phyloP scores from a whole-genome alignment of 345 rosid species.

The Pistacia atlantica region DNA sequence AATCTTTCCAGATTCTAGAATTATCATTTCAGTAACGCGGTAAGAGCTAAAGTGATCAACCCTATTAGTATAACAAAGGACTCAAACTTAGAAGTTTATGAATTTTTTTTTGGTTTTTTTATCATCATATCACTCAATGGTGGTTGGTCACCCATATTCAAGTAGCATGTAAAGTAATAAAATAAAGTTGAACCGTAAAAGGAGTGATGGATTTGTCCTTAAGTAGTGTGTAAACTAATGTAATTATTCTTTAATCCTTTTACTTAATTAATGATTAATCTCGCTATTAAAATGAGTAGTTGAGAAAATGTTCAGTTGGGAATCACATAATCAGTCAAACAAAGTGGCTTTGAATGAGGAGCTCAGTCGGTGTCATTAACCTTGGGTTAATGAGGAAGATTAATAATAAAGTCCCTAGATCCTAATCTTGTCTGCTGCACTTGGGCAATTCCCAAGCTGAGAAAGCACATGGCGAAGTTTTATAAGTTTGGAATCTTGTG shows the following conservation, averaged over 20 bases:
- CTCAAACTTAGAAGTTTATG: no score
- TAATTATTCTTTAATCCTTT: neutral
- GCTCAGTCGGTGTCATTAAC: neutral
- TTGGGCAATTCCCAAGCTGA: neutral
- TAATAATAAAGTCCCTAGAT: neutral
- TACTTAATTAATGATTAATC: slow-evolving; percentile 2
- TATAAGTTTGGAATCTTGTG: neutral
- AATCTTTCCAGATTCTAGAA: no score
- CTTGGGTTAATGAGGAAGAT: slow-evolving; percentile 2
- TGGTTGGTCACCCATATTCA: no score
- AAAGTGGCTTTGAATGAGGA: slow-evolving; percentile 3
- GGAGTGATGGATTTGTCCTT: neutral
- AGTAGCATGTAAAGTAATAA: no score
- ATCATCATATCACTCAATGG: no score
- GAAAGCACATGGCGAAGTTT: slow-evolving; percentile 13
- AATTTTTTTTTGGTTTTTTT: no score
- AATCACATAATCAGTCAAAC: slow-evolving; percentile 14
- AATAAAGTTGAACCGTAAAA: neutral
- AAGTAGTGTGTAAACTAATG: neutral
- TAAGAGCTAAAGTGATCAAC: no score
- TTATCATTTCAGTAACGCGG: no score
- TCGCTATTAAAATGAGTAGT: neutral
- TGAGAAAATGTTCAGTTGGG: neutral
- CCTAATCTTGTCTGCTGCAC: neutral
- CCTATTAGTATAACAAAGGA: no score